Conservation (phyloP, 2,329 filamentous ascomycete species). For the Trichoderma harzianum region DNA sequence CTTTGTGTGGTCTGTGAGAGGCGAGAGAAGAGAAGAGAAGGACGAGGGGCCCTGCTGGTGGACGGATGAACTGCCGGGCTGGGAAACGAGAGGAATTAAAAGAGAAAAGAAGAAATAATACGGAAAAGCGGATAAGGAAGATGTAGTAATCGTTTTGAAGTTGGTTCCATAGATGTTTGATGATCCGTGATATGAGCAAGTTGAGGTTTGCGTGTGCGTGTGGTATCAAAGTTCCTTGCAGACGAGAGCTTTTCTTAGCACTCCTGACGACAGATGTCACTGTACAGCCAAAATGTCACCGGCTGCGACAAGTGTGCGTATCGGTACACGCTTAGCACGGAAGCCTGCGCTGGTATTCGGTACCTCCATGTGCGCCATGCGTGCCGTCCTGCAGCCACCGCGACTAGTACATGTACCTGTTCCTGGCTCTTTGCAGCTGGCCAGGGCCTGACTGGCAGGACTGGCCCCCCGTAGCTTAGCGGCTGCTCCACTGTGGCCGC, state of each 20-base stretch:
- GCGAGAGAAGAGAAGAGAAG: not conserved
- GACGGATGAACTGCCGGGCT: not conserved
- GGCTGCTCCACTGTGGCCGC: conserved; percentile 16
- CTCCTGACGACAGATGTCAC: not conserved
- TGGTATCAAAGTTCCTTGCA: not conserved
- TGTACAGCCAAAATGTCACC: not conserved
- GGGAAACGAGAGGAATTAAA: not conserved
- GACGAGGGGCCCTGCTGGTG: not conserved
- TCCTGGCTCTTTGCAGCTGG: not conserved
- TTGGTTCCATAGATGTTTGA: not conserved
- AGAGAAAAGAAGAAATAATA: not conserved
- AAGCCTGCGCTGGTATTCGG: not conserved
- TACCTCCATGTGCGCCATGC: not conserved
- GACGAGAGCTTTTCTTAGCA: not conserved
- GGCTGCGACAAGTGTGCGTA: not conserved
- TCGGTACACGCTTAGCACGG: not conserved
- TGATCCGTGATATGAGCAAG: not conserved
- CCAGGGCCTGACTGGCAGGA: not conserved
- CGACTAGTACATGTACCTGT: not conserved
- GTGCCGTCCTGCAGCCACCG: not conserved
- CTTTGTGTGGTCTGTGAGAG: not conserved
- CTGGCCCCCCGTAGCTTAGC: not conserved
- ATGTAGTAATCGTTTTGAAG: not conserved
- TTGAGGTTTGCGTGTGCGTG: not conserved
- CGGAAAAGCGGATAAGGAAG: not conserved